Base-by-base conservation (phyloP, 345 rosid genomes). In the Arabidopsis arenosa region DNA sequence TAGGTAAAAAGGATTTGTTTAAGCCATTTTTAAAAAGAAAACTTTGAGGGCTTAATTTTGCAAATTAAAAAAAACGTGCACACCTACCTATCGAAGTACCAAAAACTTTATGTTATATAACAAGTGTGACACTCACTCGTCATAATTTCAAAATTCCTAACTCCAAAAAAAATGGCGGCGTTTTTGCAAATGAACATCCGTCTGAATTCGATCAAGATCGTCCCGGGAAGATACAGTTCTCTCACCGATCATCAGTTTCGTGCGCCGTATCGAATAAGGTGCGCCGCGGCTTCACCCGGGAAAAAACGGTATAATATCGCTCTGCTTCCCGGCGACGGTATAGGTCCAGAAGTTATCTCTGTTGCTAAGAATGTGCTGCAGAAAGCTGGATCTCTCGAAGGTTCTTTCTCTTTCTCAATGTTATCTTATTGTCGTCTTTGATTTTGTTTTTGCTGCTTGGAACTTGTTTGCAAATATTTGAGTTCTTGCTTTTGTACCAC, bases 301-400 rank as follows among this genome's bases (percentile, higher is more conserved):
- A 47, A 83, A 15, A 87, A 80, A 70, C 80, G 87, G 63, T 91
- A 86, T 75, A 77, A 82, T 76, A 87, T 93, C 12, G 89, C 93
- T 73, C 82, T 93, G 5, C 96, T 93, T 35, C 93, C 96, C 8
- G 98, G 97, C 35, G 97, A 93, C 40, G 98, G 98, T 5, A 91
- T 91, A 54, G 96, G 98, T 70, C 97, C 96, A 30, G 96, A 93
- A 77, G 92, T 91, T 78, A 86, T 86, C 64, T 80, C 90, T 68
- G 90, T 87, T 15, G 89, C 97, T 63, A 91, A 85, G 74, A 83
- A 76, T 30, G 89, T 87, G 63, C 96, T 91, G 62, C 79, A 79
- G 32, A 86, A 82, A 47, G 86, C 88, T 13, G 98, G 94, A 36
- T 83, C 87, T 55, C 86, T 89, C 11, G 94, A 93, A 88, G 96